Conservation (phyloP, 768 basidiomycete genomes). For the Lepiota brunneoincarnata region DNA sequence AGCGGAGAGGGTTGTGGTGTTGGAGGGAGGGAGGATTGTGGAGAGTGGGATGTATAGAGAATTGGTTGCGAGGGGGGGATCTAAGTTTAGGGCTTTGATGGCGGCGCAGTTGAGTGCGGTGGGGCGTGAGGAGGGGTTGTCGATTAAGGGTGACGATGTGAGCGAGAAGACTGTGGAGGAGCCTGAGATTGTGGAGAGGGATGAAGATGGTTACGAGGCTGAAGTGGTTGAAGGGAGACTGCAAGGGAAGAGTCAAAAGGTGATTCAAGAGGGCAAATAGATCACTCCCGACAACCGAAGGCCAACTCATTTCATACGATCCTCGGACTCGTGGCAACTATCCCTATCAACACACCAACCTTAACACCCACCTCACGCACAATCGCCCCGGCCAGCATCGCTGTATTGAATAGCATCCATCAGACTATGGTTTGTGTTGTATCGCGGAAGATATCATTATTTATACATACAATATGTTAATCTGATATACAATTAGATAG, state of each 20-base stretch:
- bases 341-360: not conserved
- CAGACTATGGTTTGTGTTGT: no score
- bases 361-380: not conserved
- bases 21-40: slow-evolving; percentile 81
- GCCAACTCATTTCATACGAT: not conserved
- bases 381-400: not conserved
- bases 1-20: slow-evolving; percentile 85
- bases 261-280: not conserved
- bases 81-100: slow-evolving; percentile 86
- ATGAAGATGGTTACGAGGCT: not conserved
- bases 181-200: slow-evolving; percentile 11
- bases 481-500: no score
- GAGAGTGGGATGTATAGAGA: slow-evolving; percentile 82
- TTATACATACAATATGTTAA: not conserved
- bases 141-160: slow-evolving; percentile 22
- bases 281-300: not conserved
- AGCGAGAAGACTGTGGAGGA: slow-evolving; percentile 14
- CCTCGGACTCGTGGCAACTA: not conserved
- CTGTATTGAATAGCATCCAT: not conserved
- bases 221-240: not conserved
- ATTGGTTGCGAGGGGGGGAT: slow-evolving; percentile 66
- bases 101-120: slow-evolving; percentile 77
- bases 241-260: not conserved
- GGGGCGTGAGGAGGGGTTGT: not conserved
- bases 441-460: no score